phyloP scores from a whole-genome alignment of 2,329 filamentous ascomycete genomes.

The Penicillium sp. region DNA sequence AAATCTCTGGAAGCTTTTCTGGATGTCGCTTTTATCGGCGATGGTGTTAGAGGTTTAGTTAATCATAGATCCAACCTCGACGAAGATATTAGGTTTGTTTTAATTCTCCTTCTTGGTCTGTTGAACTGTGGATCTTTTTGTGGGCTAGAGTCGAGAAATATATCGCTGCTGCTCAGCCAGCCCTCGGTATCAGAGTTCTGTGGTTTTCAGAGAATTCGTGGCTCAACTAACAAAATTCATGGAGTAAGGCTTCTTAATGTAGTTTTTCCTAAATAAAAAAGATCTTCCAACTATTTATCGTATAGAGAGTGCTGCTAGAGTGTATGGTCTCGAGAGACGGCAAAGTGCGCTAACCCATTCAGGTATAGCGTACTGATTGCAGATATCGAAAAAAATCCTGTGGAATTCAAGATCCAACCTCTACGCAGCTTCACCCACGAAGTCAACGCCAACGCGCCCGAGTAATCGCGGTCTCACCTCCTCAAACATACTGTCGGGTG shows the following conservation, averaged over 20 bases:
- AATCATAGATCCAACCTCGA: not conserved
- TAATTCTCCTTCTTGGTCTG: not conserved
- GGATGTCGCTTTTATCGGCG: too few species aligned
- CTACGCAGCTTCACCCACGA: not conserved
- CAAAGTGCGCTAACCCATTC: not conserved
- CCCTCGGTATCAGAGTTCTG: not conserved
- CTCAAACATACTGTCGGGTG: not conserved
- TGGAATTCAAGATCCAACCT: not conserved
- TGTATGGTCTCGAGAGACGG: not conserved
- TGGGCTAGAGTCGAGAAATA: not conserved
- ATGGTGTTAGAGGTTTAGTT: not conserved
- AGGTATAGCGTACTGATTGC: not conserved
- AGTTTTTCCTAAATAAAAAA: too few species aligned
- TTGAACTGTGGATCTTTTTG: too few species aligned
- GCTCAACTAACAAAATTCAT: too few species aligned
- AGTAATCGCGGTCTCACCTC: not conserved
- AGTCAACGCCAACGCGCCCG: not conserved
- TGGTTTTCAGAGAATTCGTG: too few species aligned
- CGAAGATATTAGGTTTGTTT: not conserved
- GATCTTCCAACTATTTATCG: too few species aligned
- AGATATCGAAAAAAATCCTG: not conserved
- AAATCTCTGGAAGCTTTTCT: too few species aligned
- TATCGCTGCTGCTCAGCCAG: not conserved
- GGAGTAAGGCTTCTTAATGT: too few species aligned
- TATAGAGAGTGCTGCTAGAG: too few species aligned